Conservation (phyloP, 163 green algal species). For the Scenedesmus sp. region DNA sequence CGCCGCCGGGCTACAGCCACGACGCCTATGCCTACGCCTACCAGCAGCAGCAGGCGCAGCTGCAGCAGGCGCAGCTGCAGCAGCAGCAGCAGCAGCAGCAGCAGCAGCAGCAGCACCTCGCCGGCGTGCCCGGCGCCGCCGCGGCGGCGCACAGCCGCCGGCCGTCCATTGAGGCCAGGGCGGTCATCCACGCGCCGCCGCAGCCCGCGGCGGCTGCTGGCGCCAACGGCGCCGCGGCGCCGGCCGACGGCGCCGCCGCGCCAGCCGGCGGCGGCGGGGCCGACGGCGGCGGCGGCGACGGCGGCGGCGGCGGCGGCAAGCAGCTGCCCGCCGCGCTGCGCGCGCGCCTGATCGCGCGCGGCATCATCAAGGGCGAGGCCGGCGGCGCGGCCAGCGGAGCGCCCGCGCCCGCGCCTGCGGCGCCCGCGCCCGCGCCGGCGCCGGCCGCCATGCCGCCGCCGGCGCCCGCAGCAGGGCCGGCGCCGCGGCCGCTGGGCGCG, state of each 20-base stretch:
- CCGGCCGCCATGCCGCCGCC: background rate
- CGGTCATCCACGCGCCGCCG: slow-evolving; percentile 9
- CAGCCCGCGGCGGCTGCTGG: background rate
- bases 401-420: background rate
- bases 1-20: background rate
- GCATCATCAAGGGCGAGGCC: slow-evolving; percentile 62
- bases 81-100: slow-evolving; percentile 31
- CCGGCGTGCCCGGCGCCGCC: background rate
- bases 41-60: slow-evolving; percentile 18
- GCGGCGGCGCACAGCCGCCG: background rate
- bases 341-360: slow-evolving; percentile 65
- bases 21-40: background rate
- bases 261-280: slow-evolving; percentile 14
- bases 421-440: no score
- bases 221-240: background rate
- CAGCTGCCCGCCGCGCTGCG: slow-evolving; percentile 71
- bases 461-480: slow-evolving; percentile 13
- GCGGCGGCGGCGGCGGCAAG: background rate
- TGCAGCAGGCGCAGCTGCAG: slow-evolving; percentile 5
- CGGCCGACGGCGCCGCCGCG: slow-evolving; percentile 16
- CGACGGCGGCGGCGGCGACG: background rate
- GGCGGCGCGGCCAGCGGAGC: background rate
- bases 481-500: slow-evolving; percentile 13
- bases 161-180: slow-evolving; percentile 5
- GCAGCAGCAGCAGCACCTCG: background rate